These are phyloP conservation scores for Zasmidium citrigriseum DNA, from an alignment of 2,329 filamentous ascomycete species.

Conservation along the genomic window DNA sequence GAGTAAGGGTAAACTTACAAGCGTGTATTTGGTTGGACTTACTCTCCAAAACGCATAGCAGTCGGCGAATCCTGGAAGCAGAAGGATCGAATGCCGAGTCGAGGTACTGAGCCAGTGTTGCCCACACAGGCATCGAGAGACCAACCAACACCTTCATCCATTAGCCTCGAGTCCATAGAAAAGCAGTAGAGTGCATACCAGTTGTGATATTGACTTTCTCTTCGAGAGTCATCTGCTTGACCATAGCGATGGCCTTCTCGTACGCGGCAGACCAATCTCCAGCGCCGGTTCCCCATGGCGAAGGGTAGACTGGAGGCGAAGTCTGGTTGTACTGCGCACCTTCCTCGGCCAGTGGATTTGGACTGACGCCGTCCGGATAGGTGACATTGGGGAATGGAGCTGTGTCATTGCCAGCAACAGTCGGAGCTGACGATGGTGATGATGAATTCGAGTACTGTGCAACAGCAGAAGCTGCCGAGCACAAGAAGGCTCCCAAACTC, in stretches of 20 bases:
- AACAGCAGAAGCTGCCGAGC: neutral
- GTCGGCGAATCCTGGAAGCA: conserved; percentile 85
- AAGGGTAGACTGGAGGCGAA: conserved; percentile 74
- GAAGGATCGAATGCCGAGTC: conserved; percentile 49
- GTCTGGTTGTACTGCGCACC: conserved; percentile 35
- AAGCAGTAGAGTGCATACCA: neutral
- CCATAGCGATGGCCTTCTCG: conserved; percentile 71
- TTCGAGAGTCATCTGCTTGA: conserved; percentile 75
- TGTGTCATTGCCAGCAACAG: conserved; percentile 14
- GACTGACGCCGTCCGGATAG: conserved; percentile 17
- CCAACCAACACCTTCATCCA: conserved; percentile 79
- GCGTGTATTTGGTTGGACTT: conserved; percentile 34
- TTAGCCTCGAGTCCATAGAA: conserved; percentile 53
- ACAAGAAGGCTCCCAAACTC: neutral
- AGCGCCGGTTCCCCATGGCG: conserved; percentile 77
- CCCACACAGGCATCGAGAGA: conserved; percentile 72
- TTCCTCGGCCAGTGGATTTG: conserved; percentile 25
- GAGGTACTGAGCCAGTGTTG: conserved; percentile 57
- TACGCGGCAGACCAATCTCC: conserved; percentile 78
- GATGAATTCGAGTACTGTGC: neutral
- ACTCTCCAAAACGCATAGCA: conserved; percentile 63
- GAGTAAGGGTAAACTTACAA: too few relatives aligned
- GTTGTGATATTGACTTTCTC: conserved; percentile 77
- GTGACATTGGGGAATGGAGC: conserved; percentile 19
- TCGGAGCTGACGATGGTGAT: neutral